Evolutionary conservation across 179 eudicot genomes (phyloP).

Genomic region (Silene coronaria): DNA sequence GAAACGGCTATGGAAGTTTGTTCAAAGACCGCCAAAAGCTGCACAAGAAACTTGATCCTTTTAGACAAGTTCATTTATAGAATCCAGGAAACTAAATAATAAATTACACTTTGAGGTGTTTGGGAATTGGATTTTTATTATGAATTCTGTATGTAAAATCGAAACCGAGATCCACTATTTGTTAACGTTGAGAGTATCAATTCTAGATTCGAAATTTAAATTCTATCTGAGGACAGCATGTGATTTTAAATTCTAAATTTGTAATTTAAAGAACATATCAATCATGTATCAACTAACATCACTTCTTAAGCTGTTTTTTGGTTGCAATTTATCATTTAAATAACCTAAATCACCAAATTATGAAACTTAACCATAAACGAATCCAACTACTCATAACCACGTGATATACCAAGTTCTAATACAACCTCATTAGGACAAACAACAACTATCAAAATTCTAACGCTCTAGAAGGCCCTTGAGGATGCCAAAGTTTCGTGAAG

Average conservation of each 20-base stretch:
- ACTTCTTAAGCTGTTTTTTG: not conserved
- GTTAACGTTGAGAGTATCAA: not conserved
- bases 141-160: not conserved
- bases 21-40: conserved; percentile 26
- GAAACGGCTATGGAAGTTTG: not conserved
- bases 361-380: not conserved
- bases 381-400: not conserved
- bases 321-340: not conserved
- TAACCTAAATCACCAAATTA: not conserved
- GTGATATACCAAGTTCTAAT: not conserved
- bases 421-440: not conserved
- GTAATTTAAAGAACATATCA: not conserved
- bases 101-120: not conserved
- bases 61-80: not conserved
- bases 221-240: not conserved
- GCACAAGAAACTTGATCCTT: conserved; percentile 4
- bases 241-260: not conserved
- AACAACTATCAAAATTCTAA: not conserved
- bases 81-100: not conserved
- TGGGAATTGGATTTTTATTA: not conserved
- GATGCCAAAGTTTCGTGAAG: not conserved
- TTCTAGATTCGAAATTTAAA: not conserved
- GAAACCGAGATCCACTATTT: not conserved
- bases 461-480: not conserved
- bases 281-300: not conserved